Evolutionary conservation across 1,139 yeast species (phyloP).

Genomic region (Saccharomycopsis phalli): DNA sequence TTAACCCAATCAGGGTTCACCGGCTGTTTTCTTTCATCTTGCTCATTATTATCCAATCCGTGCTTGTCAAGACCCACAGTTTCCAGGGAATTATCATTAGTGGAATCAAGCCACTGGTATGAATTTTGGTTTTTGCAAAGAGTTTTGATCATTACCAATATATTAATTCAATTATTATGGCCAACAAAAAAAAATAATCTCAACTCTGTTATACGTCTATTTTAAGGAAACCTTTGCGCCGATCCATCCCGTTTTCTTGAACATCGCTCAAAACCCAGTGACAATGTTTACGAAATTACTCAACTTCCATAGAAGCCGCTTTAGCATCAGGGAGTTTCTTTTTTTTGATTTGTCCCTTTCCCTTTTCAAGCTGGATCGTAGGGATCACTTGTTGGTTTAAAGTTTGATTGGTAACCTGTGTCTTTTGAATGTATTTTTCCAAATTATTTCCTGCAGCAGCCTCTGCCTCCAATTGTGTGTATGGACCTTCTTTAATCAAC

Average conservation of each 20-base stretch:
- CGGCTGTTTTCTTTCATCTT: background rate
- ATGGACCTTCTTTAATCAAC: slow-evolving; percentile 68
- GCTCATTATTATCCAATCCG: slow-evolving; percentile 1
- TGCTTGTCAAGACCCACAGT: too few species aligned
- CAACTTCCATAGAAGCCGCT: background rate
- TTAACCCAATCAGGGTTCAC: slow-evolving; percentile 17
- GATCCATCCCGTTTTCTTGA: too few species aligned
- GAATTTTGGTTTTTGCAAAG: background rate
- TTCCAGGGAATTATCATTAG: background rate
- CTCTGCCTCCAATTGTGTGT: slow-evolving; percentile 79
- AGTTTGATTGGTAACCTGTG: slow-evolving; percentile 1
- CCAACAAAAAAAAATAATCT: too few species aligned
- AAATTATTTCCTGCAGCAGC: slow-evolving; percentile 63
- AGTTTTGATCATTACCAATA: background rate
- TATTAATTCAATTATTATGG: too few species aligned
- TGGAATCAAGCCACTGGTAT: background rate
- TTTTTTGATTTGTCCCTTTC: slow-evolving; percentile 6
- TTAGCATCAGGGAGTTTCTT: background rate
- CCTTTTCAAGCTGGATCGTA: slow-evolving; percentile 5
- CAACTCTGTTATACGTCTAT: too few species aligned
- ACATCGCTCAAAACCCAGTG: too few species aligned
- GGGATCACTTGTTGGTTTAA: slow-evolving; percentile 2
- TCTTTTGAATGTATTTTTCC: slow-evolving; percentile 11
- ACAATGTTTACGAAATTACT: too few species aligned
- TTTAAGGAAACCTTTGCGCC: too few species aligned